phyloP scores from a whole-genome alignment of 495 filamentous ascomycete species.

The Neurospora africana region DNA sequence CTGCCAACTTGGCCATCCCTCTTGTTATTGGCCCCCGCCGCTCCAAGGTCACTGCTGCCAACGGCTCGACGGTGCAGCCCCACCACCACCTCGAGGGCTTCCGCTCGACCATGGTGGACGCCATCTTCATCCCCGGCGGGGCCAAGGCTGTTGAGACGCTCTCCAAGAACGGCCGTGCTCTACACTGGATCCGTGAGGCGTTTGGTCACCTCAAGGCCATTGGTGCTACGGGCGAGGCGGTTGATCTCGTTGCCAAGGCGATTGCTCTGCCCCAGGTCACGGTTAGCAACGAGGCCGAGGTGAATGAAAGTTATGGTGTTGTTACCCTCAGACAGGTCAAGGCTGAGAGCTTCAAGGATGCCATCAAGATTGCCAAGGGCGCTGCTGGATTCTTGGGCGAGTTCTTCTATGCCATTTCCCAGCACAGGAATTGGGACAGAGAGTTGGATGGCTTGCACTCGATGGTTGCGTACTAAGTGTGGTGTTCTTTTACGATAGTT shows the following conservation, averaged over 20 bases:
- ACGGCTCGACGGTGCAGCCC: constrained; percentile 49
- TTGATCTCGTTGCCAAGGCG: constrained; percentile 49
- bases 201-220: constrained; percentile 76
- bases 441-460: constrained; percentile 57
- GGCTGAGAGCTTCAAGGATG: constrained; percentile 46
- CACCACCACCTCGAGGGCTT: constrained; percentile 76
- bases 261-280: constrained; percentile 45
- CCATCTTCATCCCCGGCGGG: constrained; percentile 70
- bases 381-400: constrained; percentile 51
- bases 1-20: constrained; percentile 52
- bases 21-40: constrained; percentile 60
- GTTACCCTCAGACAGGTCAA: constrained; percentile 45
- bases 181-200: constrained; percentile 77
- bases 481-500: not conserved
- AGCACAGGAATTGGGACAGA: constrained; percentile 59
- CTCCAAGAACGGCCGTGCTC: constrained; percentile 60
- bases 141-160: constrained; percentile 48
- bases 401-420: constrained; percentile 54
- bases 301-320: constrained; percentile 59
- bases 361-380: constrained; percentile 48
- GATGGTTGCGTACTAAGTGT: constrained; percentile 32
- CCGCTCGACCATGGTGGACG: constrained; percentile 81
- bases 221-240: constrained; percentile 61
- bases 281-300: constrained; percentile 38
- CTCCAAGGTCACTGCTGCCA: constrained; percentile 48